Conservation (phyloP, 805 yeast species). For the Lipomyces lipofer region DNA sequence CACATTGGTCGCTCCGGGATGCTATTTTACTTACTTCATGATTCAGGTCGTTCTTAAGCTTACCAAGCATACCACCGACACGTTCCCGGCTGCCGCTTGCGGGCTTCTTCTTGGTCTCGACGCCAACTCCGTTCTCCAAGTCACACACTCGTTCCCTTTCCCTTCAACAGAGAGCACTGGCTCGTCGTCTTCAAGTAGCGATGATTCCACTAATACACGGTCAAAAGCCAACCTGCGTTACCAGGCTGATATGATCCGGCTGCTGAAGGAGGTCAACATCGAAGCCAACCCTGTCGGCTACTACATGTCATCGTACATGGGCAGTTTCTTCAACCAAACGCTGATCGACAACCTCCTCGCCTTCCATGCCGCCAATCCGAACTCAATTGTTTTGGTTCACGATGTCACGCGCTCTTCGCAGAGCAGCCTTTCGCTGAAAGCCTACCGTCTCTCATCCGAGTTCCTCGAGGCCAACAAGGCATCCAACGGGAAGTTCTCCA, state of each 20-base stretch:
- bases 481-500: constrained; percentile 58
- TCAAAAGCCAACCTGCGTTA: constrained; percentile 64
- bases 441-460: constrained; percentile 63
- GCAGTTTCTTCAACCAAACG: constrained; percentile 61
- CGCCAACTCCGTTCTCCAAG: constrained; percentile 47
- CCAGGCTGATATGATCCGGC: constrained; percentile 65
- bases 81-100: constrained; percentile 59
- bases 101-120: constrained; percentile 77
- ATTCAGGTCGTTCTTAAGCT: constrained; percentile 53
- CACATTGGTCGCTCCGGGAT: background rate
- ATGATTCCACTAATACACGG: constrained; percentile 58
- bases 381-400: constrained; percentile 51
- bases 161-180: constrained; percentile 43
- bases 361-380: constrained; percentile 58
- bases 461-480: constrained; percentile 54
- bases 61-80: constrained; percentile 65
- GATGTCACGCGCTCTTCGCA: constrained; percentile 62
- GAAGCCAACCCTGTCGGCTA: constrained; percentile 78
- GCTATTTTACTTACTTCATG: too few species aligned
- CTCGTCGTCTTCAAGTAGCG: constrained; percentile 47
- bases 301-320: constrained; percentile 71
- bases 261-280: constrained; percentile 60
- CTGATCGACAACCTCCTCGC: constrained; percentile 69
- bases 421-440: constrained; percentile 64
- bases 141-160: constrained; percentile 66